Base-by-base conservation (phyloP, 1,284 basidiomycete genomes). In the Mycena citricolor region DNA sequence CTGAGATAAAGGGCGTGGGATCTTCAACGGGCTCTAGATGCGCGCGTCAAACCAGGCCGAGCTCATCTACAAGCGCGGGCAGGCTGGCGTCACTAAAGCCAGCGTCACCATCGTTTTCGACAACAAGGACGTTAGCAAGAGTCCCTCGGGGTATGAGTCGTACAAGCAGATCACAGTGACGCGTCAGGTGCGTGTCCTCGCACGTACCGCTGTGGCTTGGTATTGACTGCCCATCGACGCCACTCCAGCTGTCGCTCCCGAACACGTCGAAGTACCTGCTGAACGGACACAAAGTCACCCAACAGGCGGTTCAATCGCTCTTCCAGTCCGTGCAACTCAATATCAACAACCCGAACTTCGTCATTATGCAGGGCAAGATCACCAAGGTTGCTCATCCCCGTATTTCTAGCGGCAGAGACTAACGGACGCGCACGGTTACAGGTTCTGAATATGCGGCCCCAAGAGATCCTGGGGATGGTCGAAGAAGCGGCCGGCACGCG, bases 291-390 rank as follows among this genome's bases (percentile, higher is more conserved):
- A 97, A 95, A 61, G 79, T 93, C 3, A 86, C 86, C 5, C 92
- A 97, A 54, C 83, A 92, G 51, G 77, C 76, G 0, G 83, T 99
- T 2, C 95, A 97, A 59, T 91, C 86, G 37, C 76, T 99, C 29
- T 99, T 99, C 61, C 97, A 99, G 64, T 89, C 90, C 28, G 94
- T 99, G 0, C 94, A 98, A 66, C 82, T 99, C 57, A 99, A 99
- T 66, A 99, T 99, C 77, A 99, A 99, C 71, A 99, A 98, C 65
- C 97, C 97, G 34, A 99, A 99, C 64, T 99, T 99, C 70, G 77
- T 99, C 51, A 99, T 99, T 66, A 99, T 99, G 94, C 97, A 99
- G 69, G 97, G 97, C 34, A 83, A 87, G 36, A 94, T 94, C 60
- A 94, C 92, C 10, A 95, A 94, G 70, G 91, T 79, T 30, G n/a